phyloP scores from a whole-genome alignment of 1,284 basidiomycete species.

The Athelia sp. region DNA sequence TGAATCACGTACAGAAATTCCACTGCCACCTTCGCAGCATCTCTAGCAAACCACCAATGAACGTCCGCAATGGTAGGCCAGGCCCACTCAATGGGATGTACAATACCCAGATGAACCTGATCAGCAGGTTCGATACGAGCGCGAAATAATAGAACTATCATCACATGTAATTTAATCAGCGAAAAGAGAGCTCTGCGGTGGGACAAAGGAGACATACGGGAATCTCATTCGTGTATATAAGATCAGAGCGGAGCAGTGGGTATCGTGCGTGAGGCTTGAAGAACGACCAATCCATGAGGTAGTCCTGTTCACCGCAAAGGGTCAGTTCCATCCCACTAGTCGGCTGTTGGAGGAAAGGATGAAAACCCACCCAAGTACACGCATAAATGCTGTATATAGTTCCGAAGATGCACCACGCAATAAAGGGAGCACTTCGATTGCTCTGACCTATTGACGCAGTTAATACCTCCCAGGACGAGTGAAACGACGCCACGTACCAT shows the following conservation, averaged over 20 bases:
- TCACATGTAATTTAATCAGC: no score
- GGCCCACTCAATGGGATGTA: slow-evolving; percentile 62
- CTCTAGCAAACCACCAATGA: slow-evolving; percentile 72
- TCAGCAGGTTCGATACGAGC: slow-evolving; percentile 67
- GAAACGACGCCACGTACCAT: slow-evolving; percentile 37
- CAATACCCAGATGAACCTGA: slow-evolving; percentile 81
- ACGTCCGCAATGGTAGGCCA: slow-evolving; percentile 53
- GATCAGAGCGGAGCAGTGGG: slow-evolving; percentile 69
- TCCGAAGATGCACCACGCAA: slow-evolving; percentile 61
- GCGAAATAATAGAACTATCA: slow-evolving; percentile 71
- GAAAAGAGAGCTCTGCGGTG: no score
- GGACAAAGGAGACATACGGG: slow-evolving; percentile 42
- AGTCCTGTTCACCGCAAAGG: slow-evolving; percentile 42
- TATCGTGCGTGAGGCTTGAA: slow-evolving; percentile 54
- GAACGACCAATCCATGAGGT: slow-evolving; percentile 82
- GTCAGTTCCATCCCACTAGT: no score
- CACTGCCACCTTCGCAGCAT: slow-evolving; percentile 82
- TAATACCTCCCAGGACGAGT: no score
- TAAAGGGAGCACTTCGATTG: slow-evolving; percentile 44
- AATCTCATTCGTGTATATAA: slow-evolving; percentile 63
- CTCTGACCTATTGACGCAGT: slow-evolving; percentile 14
- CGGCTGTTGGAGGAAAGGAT: neutral
- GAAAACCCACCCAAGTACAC: slow-evolving; percentile 63
- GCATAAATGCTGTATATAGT: slow-evolving; percentile 69
- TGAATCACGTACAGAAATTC: slow-evolving; percentile 75